Evolutionary conservation across 768 basidiomycete genomes (phyloP).

Genomic region (Macrolepiota fuliginosa): DNA sequence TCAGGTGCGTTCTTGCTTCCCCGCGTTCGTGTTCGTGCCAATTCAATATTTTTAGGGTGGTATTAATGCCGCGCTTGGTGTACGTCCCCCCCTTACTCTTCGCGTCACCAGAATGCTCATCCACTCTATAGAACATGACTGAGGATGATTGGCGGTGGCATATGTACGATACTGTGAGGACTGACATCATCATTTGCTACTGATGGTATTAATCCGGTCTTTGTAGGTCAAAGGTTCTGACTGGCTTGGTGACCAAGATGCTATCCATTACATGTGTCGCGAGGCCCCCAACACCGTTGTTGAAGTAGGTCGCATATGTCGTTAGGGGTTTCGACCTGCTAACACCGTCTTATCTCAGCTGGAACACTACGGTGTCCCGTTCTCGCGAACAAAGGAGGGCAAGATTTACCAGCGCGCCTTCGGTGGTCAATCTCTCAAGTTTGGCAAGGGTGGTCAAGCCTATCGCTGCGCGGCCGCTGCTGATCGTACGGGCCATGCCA

Average conservation of each 20-base stretch:
- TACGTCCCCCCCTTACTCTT: slow-evolving; percentile 34
- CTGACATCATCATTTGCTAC: not conserved
- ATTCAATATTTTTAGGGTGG: slow-evolving; percentile 63
- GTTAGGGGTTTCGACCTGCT: not conserved
- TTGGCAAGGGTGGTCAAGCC: slow-evolving; percentile 97
- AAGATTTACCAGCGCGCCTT: slow-evolving; percentile 99
- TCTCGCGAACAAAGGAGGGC: slow-evolving; percentile 97
- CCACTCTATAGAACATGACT: slow-evolving; percentile 80
- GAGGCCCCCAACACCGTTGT: slow-evolving; percentile 94
- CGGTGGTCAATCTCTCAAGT: slow-evolving; percentile 96
- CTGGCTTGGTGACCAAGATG: slow-evolving; percentile 99
- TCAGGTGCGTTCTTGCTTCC: slow-evolving; percentile 52
- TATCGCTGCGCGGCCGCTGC: slow-evolving; percentile 99
- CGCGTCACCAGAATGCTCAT: slow-evolving; percentile 3
- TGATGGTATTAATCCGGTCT: slow-evolving; percentile 16
- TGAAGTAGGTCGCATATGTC: slow-evolving; percentile 52
- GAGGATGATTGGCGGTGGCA: slow-evolving; percentile 99
- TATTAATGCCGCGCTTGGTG: slow-evolving; percentile 96
- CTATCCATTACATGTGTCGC: slow-evolving; percentile 99
- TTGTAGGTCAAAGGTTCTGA: slow-evolving; percentile 94
- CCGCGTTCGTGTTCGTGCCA: slow-evolving; percentile 7
- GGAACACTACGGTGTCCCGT: slow-evolving; percentile 98
- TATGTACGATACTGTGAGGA: slow-evolving; percentile 90
- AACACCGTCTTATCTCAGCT: slow-evolving; percentile 49
- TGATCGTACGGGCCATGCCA: slow-evolving; percentile 97